These are phyloP conservation scores for Prunus padus DNA, from an alignment of 306 rosid genomes.

Conservation along the genomic window DNA sequence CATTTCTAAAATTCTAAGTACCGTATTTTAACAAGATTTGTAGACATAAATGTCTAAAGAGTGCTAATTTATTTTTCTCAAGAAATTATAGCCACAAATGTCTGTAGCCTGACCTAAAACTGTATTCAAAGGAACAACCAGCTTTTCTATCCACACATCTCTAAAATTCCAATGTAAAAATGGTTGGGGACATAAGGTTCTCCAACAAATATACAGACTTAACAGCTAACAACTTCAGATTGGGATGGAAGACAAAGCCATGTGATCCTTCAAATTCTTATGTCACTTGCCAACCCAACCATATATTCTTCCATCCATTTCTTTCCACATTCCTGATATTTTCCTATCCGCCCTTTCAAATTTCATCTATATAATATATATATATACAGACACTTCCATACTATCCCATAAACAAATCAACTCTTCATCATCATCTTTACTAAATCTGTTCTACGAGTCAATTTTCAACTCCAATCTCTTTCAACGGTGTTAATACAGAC, in stretches of 20 bases:
- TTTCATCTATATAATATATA: neutral
- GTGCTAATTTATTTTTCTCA: neutral
- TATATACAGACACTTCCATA: neutral
- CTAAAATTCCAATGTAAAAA: neutral
- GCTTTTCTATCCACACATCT: neutral
- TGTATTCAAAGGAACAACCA: neutral
- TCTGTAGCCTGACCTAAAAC: neutral
- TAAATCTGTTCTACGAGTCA: neutral
- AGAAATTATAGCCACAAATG: neutral
- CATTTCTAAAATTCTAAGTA: neutral
- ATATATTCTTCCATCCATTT: neutral
- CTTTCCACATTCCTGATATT: too few relatives aligned
- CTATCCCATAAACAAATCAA: neutral
- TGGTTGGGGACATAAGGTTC: neutral
- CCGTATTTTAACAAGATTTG: too few relatives aligned
- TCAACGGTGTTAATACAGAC: too few relatives aligned
- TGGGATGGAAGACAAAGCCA: slow-evolving; percentile 8
- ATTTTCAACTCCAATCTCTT: too few relatives aligned
- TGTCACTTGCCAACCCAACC: neutral
- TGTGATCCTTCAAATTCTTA: slow-evolving; percentile 11
- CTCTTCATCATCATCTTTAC: neutral
- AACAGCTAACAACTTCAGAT: neutral
- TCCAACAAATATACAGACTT: slow-evolving; percentile 3
- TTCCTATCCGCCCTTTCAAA: neutral
- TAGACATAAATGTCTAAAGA: neutral